Evolutionary conservation across 2,329 filamentous ascomycete genomes (phyloP), one percentile per base, ranked within the genome.

Genomic region (Talaromyces sp.): DNA sequence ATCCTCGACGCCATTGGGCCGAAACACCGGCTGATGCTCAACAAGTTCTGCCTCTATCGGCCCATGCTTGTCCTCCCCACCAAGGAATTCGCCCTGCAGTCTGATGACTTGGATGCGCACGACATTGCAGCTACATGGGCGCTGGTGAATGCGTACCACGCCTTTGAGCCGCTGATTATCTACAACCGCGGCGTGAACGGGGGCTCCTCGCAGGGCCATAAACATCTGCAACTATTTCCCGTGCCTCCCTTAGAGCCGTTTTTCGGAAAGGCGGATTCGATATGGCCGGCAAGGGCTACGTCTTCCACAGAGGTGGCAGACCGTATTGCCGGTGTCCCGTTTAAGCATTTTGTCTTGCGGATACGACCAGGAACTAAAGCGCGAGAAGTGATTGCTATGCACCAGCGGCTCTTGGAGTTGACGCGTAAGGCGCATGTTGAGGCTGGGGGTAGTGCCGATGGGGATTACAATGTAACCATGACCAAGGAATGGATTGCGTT

Each of bases 111-210:
- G n/a, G 72, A 75, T 47, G 58, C 61, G 10, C 47, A 55, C 32
- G 78, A 80, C 66, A 62, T 78, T 49, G 64, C 68, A 6, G 73
- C 77, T 1, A 67, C 72, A 11, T 77, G 76, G 75, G 67, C 69
- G n/a, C 68, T 76, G 7, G 66, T 80, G 60, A 58, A 61, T 42
- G 49, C 62, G 7, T 63, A 17, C 62, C 65, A 15, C 64, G 75
- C 32, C 47, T 63, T 53, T 61, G 58, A 63, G 27, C 72, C 73
- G 30, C 72, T 80, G 67, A 69, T 76, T 56, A 76, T 81, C 39
- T 80, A 76, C 66, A 81, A 81, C 63, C 80, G 78, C 57, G 79
- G 79, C 15, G 73, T 75, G 49, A 74, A 78, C 28, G 75, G 74
- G 56, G 79, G 78, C 19, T 74, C 71, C 1, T 77, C 73, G 15